phyloP scores from a whole-genome alignment of 306 rosid genomes.

The Lathyrus sativus region DNA sequence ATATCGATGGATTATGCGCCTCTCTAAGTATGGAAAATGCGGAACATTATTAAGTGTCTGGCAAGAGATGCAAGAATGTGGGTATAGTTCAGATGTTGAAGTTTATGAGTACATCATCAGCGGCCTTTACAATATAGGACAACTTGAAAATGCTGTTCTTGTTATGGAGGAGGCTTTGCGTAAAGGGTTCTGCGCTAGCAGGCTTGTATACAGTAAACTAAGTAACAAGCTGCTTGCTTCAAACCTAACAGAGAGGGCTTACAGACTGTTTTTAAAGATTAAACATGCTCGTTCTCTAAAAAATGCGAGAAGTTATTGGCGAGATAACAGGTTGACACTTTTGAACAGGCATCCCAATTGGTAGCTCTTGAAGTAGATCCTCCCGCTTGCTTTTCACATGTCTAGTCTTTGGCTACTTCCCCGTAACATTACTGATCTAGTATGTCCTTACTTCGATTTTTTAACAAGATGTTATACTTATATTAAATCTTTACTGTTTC shows the following conservation, averaged over 20 bases:
- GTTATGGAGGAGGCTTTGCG: slow-evolving; percentile 86
- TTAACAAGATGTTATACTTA: neutral
- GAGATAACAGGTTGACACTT: slow-evolving; percentile 89
- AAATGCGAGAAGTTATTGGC: slow-evolving; percentile 70
- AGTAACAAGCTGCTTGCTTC: slow-evolving; percentile 65
- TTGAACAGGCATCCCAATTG: slow-evolving; percentile 41
- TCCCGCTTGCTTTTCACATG: too few species aligned
- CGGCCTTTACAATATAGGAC: slow-evolving; percentile 82
- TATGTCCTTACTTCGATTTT: slow-evolving; percentile 4
- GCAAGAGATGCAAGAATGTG: slow-evolving; percentile 86
- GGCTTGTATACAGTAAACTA: slow-evolving; percentile 75
- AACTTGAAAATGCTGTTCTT: slow-evolving; percentile 83
- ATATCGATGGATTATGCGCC: slow-evolving; percentile 74
- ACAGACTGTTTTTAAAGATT: slow-evolving; percentile 66
- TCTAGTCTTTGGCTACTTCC: slow-evolving; percentile 19
- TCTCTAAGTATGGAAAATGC: slow-evolving; percentile 77
- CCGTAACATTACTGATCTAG: slow-evolving; percentile 8
- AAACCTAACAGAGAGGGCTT: slow-evolving; percentile 63
- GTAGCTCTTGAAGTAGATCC: too few species aligned
- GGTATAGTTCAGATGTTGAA: slow-evolving; percentile 68
- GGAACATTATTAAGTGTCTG: slow-evolving; percentile 74
- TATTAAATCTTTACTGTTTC: neutral
- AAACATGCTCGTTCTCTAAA: slow-evolving; percentile 66
- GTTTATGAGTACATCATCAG: slow-evolving; percentile 71
- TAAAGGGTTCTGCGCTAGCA: slow-evolving; percentile 75